Evolutionary conservation across 345 rosid species (phyloP), one percentile per base, ranked within the genome.

Genomic region (Lepidium didymum): DNA sequence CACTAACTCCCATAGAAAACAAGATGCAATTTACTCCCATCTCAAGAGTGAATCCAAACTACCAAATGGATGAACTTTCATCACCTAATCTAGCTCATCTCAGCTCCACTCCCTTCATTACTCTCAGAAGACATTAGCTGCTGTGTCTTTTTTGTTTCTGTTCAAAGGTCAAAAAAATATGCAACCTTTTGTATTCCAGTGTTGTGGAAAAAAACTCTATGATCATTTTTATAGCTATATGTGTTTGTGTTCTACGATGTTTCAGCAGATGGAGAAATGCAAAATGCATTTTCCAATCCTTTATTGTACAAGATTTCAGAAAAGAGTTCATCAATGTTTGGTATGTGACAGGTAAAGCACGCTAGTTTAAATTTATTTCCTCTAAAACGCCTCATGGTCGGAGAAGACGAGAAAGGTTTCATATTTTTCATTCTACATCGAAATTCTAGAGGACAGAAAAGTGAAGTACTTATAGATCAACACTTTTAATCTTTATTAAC

Each of bases 1-100:
- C 90, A 56, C 68, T 86, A 8, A 73, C 76, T 72, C 85, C 92
- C 10, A 46, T 89, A 35, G 86, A 87, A 59, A 89, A 85, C 83
- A 86, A 72, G 66, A 70, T 81, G 59, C 80, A 83, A 15, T 69
- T 75, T 47, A 75, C 76, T 18, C 80, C 80, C 54, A 69, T 56
- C 59, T 52, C 78, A 31, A 44, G 73, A 68, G 53, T 68, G 72
- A 64, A 78, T 13, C 64, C 64, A n/a, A 56, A 61, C 36, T 77
- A 71, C 29, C 78, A 69, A 74, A 77, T 57, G 51, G 86, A 77
- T 54, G 77, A 58, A 72, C 33, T 63, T 43, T 59, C 77, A 70
- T 84, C 90, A 57, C 79, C 83, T n/a, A 63, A 70, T 29, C 49
- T 68, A 23, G 79, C 85, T 15, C 86, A 83, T 62, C 80, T 85